Evolutionary conservation across 306 rosid genomes (phyloP).

Genomic region (Quercus berberidifolia): DNA sequence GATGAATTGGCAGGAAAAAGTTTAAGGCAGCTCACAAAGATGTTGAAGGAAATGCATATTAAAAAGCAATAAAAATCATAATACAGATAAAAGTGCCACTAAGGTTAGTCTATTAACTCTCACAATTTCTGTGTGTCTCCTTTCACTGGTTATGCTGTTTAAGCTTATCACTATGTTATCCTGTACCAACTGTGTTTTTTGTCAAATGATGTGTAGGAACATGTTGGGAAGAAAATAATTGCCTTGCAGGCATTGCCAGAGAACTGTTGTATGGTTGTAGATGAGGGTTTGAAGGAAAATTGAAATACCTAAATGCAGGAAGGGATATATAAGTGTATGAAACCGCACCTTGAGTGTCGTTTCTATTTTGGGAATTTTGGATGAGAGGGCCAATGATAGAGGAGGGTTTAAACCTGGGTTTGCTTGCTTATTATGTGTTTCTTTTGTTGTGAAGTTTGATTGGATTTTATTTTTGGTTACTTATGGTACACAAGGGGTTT

Average conservation of each 20-base stretch:
- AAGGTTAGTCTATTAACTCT: conserved; percentile 16
- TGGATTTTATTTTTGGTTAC: neutral
- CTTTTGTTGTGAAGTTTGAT: neutral
- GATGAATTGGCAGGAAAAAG: conserved; percentile 13
- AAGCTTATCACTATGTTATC: neutral
- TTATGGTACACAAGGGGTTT: neutral
- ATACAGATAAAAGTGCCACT: neutral
- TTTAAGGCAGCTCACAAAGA: conserved; percentile 48
- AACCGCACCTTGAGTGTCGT: no score
- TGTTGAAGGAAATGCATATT: conserved; percentile 24
- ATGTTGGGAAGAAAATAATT: conserved; percentile 46
- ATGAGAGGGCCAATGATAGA: neutral
- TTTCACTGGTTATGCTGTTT: no score
- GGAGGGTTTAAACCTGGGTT: conserved; percentile 32
- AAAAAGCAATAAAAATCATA: conserved; percentile 3
- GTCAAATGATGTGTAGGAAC: conserved; percentile 20
- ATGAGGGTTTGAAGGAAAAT: conserved; percentile 19
- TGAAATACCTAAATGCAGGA: neutral
- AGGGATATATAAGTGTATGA: neutral
- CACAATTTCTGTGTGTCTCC: neutral
- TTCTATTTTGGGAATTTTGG: neutral
- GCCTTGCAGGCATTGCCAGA: conserved; percentile 61
- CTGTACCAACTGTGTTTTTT: neutral
- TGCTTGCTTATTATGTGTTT: conserved; percentile 10
- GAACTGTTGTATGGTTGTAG: conserved; percentile 26